A percentile compares a stretch with the other conserved stretches of the same genome.
These are phyloP conservation scores for Elongisporangium senticosum DNA, from an alignment of 352 stramenopile species.

Conservation along the genomic window DNA sequence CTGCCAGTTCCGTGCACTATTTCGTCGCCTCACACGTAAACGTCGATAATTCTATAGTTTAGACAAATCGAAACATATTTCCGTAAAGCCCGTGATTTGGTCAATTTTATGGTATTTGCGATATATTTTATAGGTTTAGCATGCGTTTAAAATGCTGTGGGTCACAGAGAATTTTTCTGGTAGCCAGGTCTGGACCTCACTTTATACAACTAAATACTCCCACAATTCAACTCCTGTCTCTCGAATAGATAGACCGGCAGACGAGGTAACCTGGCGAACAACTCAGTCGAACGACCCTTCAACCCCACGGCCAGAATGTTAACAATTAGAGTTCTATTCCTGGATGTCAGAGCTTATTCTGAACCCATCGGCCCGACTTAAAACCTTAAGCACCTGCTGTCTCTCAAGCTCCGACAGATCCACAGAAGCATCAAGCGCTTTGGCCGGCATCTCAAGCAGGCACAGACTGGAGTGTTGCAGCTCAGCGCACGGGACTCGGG, in stretches of 20 bases:
- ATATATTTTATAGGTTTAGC: no score
- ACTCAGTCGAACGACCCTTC: not conserved
- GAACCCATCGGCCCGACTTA: not conserved
- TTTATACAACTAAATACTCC: no score
- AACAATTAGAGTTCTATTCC: not conserved
- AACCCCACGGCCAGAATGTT: not conserved
- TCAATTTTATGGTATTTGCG: no score
- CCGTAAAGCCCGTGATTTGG: no score
- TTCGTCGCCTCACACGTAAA: no score
- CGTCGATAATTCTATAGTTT: no score
- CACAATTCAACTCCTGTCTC: not conserved
- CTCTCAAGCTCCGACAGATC: not conserved
- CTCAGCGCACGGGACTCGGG: no score
- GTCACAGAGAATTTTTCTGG: no score
- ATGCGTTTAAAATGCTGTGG: no score
- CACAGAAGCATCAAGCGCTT: not conserved
- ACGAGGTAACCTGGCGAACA: not conserved
- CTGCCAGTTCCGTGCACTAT: no score
- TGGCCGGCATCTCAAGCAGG: not conserved
- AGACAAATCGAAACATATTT: no score
- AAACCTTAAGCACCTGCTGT: not conserved
- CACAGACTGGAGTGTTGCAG: not conserved
- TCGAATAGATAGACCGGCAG: not conserved
- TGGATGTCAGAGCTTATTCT: not conserved
- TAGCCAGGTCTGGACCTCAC: no score